Base-by-base conservation (phyloP, 371 early-diverging fungal species). In the Mortierella sp. region DNA sequence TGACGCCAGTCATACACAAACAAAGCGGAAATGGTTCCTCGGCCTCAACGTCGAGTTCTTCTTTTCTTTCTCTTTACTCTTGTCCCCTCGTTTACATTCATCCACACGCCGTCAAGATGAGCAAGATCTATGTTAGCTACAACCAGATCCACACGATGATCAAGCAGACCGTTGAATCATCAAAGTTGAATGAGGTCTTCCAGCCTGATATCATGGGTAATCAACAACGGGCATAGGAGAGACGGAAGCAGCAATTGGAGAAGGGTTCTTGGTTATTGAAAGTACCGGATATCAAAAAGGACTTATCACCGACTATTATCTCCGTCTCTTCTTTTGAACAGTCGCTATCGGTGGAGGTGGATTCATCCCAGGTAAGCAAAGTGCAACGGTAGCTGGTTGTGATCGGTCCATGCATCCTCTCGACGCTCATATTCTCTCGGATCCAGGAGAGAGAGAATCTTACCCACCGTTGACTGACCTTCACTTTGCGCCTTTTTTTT, bases 111-210 rank as follows among this genome's bases (percentile, higher is more conserved):
- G 64, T 70, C 71, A 68, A 52, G 5, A 74, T 74, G 76, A 69
- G 61, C 69, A 83, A 83, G 65, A 80, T 83, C 61, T 78, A 83
- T 58, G 83, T 82, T 53, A 89, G 89, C 65, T 90, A 90, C 79
- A 90, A 90, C 82, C 89, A 90, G 80, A 89, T 90, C 64, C 91
- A 90, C 65, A 72, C 86, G 58, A 83, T 86, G 46, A 81, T 90
- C 64, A 82, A 86, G 67, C 71, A 83, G 53, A 86, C 91, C 9
- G 90, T 90, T 21, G 82, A 84, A 34, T 71, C 67, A 14, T 84
- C 82, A 71, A 64, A 79, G 16, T 80, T 90, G 65, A 89, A 87
- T 60, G 84, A 84, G 3, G 81, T 82, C 57, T 91, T 89, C 73
- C 78, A 82, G 59, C 91, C 91, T 38, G 90, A 91, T 61, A 81